Conservation (phyloP, 176 grass and related monocot genomes). For the bread wheat (Triticum aestivum) region DNA sequence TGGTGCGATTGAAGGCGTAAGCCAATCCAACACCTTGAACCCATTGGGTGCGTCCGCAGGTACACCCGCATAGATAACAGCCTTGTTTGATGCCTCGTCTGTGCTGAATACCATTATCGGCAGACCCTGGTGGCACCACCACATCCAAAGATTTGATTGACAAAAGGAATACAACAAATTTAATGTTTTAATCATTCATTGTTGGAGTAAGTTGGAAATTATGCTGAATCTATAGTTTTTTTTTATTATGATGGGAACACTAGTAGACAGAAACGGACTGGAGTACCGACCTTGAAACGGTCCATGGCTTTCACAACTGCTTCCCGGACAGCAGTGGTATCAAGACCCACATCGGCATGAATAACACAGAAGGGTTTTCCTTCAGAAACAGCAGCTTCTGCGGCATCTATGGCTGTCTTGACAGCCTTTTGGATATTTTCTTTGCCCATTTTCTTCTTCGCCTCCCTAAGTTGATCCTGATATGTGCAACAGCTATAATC, state of each 20-base stretch:
- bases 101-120: slow-evolving; percentile 90
- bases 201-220: background rate
- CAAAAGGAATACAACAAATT: background rate
- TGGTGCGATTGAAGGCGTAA: slow-evolving; percentile 66
- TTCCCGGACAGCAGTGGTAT: slow-evolving; percentile 77
- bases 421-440: slow-evolving; percentile 83
- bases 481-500: background rate
- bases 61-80: slow-evolving; percentile 73
- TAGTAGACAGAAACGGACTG: background rate
- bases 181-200: background rate
- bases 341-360: slow-evolving; percentile 71
- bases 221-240: background rate
- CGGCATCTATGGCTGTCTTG: slow-evolving; percentile 56
- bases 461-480: slow-evolving; percentile 83
- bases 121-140: background rate
- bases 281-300: slow-evolving; percentile 24
- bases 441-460: slow-evolving; percentile 86
- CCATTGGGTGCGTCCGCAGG: slow-evolving; percentile 45
- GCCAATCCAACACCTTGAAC: slow-evolving; percentile 73
- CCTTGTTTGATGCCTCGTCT: slow-evolving; percentile 70
- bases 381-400: slow-evolving; percentile 68
- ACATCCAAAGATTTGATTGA: background rate
- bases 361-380: slow-evolving; percentile 61
- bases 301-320: slow-evolving; percentile 80
- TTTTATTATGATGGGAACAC: background rate